Conservation (phyloP, 2,329 filamentous ascomycete genomes). For the Aspergillus tamarii region DNA sequence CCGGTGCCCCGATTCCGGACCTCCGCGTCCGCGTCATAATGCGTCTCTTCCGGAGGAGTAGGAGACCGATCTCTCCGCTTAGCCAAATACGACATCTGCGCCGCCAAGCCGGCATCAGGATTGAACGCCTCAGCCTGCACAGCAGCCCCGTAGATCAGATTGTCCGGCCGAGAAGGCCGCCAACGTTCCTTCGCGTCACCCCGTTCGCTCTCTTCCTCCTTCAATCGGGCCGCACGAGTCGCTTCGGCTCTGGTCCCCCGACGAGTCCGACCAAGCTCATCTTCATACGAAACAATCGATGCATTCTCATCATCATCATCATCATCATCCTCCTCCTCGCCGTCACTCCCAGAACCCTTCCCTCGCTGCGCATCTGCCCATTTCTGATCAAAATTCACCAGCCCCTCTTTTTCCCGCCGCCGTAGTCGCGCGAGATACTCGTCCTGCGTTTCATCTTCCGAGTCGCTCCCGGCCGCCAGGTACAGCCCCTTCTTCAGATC, state of each 20-base stretch:
- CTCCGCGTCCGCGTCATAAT: conserved; percentile 86
- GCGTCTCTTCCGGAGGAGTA: conserved; percentile 77
- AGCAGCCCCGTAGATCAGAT: conserved; percentile 81
- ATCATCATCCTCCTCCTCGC: conserved; percentile 38
- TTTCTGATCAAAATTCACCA: conserved; percentile 95
- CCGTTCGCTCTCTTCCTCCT: conserved; percentile 28
- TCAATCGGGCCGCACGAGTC: conserved; percentile 63
- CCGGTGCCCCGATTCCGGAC: conserved; percentile 85
- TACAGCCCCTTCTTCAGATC: conserved; percentile 90
- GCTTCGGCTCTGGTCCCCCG: conserved; percentile 72
- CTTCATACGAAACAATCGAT: conserved; percentile 81
- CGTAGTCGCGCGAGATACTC: conserved; percentile 60
- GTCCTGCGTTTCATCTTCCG: conserved; percentile 39
- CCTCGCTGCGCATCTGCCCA: conserved; percentile 73
- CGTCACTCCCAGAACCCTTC: conserved; percentile 41
- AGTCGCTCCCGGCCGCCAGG: conserved; percentile 51
- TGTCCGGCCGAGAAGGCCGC: conserved; percentile 60
- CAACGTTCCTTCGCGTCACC: conserved; percentile 30
- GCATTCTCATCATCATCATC: conserved; percentile 52
- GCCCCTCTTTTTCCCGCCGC: conserved; percentile 57
- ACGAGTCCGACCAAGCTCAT: conserved; percentile 88
- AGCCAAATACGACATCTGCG: conserved; percentile 78
- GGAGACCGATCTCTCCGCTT: conserved; percentile 75
- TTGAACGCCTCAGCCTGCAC: conserved; percentile 84
- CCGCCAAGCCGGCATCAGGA: conserved; percentile 65